These are phyloP conservation scores for Wickerhamiella sorbophila DNA, from an alignment of 805 yeast genomes.

Conservation along the genomic window DNA sequence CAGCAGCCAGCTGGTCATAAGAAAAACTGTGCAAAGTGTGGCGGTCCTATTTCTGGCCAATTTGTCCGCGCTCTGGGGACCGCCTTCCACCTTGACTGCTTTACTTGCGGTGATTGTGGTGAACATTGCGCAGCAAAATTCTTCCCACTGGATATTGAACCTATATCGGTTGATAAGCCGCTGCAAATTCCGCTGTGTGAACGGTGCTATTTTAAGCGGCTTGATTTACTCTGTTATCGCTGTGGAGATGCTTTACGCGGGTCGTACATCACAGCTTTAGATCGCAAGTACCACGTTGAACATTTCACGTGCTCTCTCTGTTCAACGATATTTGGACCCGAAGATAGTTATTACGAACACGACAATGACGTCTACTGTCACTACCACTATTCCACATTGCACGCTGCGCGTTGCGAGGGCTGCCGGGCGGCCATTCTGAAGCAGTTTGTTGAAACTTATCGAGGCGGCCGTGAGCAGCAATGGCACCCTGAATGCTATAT, in stretches of 20 bases:
- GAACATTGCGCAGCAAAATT: constrained; percentile 71
- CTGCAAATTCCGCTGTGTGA: constrained; percentile 57
- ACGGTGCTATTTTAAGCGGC: constrained; percentile 75
- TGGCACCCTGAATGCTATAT: constrained; percentile 99
- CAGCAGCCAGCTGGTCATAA: constrained; percentile 6
- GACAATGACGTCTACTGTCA: constrained; percentile 75
- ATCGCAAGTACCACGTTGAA: constrained; percentile 82
- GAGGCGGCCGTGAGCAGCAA: constrained; percentile 84
- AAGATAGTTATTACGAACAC: constrained; percentile 86
- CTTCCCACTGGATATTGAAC: constrained; percentile 53
- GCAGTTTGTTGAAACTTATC: constrained; percentile 82
- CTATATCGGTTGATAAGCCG: background rate
- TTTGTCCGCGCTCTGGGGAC: constrained; percentile 72
- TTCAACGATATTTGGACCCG: constrained; percentile 70
- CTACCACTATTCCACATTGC: constrained; percentile 73
- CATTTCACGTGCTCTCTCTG: constrained; percentile 90
- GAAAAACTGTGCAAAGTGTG: constrained; percentile 37
- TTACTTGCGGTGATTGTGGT: constrained; percentile 74
- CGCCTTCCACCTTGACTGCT: constrained; percentile 78
- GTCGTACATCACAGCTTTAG: constrained; percentile 85
- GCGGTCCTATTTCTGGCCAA: constrained; percentile 46
- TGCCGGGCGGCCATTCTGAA: constrained; percentile 82
- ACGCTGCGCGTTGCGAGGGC: constrained; percentile 86
- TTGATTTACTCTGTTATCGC: constrained; percentile 70
- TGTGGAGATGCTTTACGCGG: constrained; percentile 83